Evolutionary conservation across 2,329 filamentous ascomycete genomes (phyloP), one percentile per base, ranked within the genome.

Genomic region (Nigrospora osmanthi): DNA sequence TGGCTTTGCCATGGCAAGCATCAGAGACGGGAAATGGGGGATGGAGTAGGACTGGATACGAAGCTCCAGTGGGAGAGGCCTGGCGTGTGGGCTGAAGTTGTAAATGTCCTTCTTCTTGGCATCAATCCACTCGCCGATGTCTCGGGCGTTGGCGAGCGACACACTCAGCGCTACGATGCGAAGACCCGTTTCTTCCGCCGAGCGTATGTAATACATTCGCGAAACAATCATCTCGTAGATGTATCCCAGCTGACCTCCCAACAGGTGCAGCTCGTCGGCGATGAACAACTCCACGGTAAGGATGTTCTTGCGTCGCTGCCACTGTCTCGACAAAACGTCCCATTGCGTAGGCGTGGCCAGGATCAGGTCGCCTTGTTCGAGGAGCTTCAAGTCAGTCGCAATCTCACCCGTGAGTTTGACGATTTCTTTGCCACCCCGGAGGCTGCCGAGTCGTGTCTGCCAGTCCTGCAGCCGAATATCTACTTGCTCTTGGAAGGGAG

Each of bases 1-100:
- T 16, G 94, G 94, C 64, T 94, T 91, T 14, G 90, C 89, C 93
- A 98, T 98, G 13, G 93, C 90, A 54, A 98, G 78, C 93, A 98
- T 98, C 35, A 98, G 76, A 11, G 93, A 97, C 4, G 93, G 94
- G 70, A 95, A 96, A 61, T 98, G 94, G 39, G 94, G 89, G 48
- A 95, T 95, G 28, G 84, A 87, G 69, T 93, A 98, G 1, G 90
- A 91, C 65, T 98, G 93, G 40, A 98, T 85, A 61, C 96, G 89
- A 46, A 98, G 78, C 63, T 97, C 91, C 31, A 98, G 71, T 17
- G 91, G 90, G 15, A 96, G 81, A 1, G 89, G 86, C 46, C 94
- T 84, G 49, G 91, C 83, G 58, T 91, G 85, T 2, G 93, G 93
- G 56, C 89, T 95, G 71, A 98, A 98, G 69, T 98, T 98, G 75